Evolutionary conservation across 2,329 filamentous ascomycete species (phyloP).

Genomic region (Paracoccidioides lutzii): DNA sequence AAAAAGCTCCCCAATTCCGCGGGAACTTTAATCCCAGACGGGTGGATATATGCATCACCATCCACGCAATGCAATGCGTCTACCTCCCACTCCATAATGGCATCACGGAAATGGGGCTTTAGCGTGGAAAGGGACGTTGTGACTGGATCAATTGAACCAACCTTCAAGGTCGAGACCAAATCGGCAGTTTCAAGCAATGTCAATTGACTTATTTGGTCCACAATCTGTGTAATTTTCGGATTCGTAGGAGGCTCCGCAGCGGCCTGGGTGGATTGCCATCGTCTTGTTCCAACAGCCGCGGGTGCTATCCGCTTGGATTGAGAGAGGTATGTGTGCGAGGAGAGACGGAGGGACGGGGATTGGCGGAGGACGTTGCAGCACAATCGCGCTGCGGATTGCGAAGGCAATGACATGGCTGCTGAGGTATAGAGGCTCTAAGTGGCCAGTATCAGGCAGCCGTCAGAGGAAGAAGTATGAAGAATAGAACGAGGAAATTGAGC

Average conservation of each 20-base stretch:
- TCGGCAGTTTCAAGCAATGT: conserved; percentile 95
- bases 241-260: conserved; percentile 46
- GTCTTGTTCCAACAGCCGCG: conserved; percentile 38
- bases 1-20: too few species aligned
- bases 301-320: conserved; percentile 20
- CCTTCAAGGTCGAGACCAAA: conserved; percentile 89
- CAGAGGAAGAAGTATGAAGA: not conserved
- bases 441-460: not conserved
- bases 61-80: not conserved
- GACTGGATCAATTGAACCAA: conserved; percentile 25
- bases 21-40: too few species aligned
- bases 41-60: too few species aligned
- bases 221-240: conserved; percentile 88
- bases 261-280: conserved; percentile 80
- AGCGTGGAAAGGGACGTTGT: not conserved
- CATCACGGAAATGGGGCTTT: not conserved
- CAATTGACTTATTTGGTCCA: conserved; percentile 98
- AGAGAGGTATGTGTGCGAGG: conserved; percentile 27
- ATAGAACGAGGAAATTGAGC: not conserved
- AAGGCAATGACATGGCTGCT: conserved; percentile 28
- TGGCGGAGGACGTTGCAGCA: conserved; percentile 31
- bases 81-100: not conserved
- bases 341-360: conserved; percentile 29
- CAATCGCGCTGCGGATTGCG: conserved; percentile 30
- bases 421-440: not conserved